Evolutionary conservation across 495 filamentous ascomycete species (phyloP), one percentile per base, ranked within the genome.

Genomic region (Symbiotaphrina buchneri): DNA sequence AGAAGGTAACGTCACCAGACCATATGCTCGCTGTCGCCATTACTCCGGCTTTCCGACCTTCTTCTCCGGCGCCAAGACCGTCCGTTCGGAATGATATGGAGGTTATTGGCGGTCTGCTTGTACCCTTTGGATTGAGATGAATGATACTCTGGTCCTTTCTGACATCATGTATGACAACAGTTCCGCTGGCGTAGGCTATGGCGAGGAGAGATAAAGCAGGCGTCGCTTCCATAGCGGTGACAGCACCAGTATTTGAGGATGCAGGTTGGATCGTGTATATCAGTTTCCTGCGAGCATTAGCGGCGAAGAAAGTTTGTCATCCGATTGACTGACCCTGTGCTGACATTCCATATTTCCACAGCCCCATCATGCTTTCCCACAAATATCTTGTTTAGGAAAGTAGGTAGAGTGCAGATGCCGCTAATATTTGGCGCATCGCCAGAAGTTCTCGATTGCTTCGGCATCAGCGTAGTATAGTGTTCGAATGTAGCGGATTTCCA

Each of bases 341-440:
- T 83, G 32, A 95, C 52, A 45, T 99, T 99, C 90, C 90, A 95
- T 32, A 99, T 84, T 45, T 95, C 85, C 13, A 94, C 66, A 47
- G 63, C 68, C n/a, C 90, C 87, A 45, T 94, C 81, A 35, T 58
- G 60, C 36, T 79, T 68, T 4, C 81, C 87, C 21, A 76, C 73
- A 33, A 95, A 78, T 18, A 99, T 60, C 51, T 99, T 99, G 58
- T 95, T 99, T 16, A 95, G 53, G 49, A 75, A 95, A 1, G 85
- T 93, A 10, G 83, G 80, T 74, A 92, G 76, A 43, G 64, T 84
- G 45, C 61, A 69, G 28, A 91, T 59, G 20, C 68, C 60, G 0
- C 74, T 77, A 15, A 87, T 61, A 37, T 71, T 55, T 13, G 4
- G 14, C 36, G 59, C 63, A 32, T 56, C 61, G 10, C 52, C 58